Conservation (phyloP, 2,329 filamentous ascomycete genomes). For the Leptographium procerum region DNA sequence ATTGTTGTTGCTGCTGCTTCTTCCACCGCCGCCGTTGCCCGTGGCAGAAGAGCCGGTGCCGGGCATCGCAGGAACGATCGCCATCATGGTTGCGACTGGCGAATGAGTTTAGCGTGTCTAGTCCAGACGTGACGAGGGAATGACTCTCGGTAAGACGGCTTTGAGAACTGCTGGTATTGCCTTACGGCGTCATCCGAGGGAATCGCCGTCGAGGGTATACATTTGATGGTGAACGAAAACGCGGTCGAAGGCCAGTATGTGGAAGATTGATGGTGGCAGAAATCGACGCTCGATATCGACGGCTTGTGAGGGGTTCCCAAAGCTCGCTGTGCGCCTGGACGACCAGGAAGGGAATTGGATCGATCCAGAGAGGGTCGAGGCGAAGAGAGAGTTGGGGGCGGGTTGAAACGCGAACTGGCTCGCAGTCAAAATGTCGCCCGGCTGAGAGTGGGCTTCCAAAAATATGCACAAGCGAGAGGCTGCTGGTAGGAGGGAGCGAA, state of each 20-base stretch:
- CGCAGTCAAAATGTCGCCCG: not conserved
- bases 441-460: not conserved
- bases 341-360: not conserved
- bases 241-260: not conserved
- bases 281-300: not conserved
- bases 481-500: not conserved
- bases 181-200: slow-evolving; percentile 11
- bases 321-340: not conserved
- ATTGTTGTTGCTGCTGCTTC: not conserved
- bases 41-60: not conserved
- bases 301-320: not conserved
- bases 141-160: not conserved
- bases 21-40: not conserved
- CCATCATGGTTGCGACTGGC: slow-evolving; percentile 9
- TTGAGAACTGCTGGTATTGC: slow-evolving; percentile 3
- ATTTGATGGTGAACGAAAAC: slow-evolving; percentile 4
- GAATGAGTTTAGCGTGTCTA: not conserved
- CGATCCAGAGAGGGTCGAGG: not conserved
- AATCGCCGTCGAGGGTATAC: slow-evolving; percentile 5
- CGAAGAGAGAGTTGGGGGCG: not conserved
- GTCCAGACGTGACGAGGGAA: not conserved
- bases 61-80: slow-evolving; percentile 6
- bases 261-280: not conserved
- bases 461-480: not conserved
- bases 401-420: not conserved